Evolutionary conservation across 495 filamentous ascomycete genomes (phyloP), one percentile per base, ranked within the genome.

Genomic region (Neurospora africana): DNA sequence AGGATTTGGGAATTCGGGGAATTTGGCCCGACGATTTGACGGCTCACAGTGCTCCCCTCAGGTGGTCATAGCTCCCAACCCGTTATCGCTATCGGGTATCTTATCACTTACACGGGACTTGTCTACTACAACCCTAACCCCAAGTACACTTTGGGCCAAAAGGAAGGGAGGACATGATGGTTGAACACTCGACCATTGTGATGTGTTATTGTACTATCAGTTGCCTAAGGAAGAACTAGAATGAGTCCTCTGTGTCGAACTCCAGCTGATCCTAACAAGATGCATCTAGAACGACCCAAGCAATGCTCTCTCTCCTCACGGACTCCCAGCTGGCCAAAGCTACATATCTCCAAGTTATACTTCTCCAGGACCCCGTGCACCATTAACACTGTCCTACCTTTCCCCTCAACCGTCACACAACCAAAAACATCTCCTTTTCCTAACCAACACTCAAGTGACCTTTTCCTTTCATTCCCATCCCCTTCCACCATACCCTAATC

Each of bases 181-280:
- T 6, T 58, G 23, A 61, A 61, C 53, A 61, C 27, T 61, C 53
- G 13, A 30, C 5, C 13, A 30, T 30, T 27, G n/a, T n/a, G 5
- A 1, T 30, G 2, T 53, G 10, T 23, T 0, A 6, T 13, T 11
- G n/a, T 21, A 2, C 9, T 13, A 21, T 11, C 1, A 5, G 0
- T 27, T 53, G 10, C 0, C 11, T 0, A 27, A 53, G 11, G 4
- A 11, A 5, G 1, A 1, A 23, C 9, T 27, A 5, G 1, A 33
- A 9, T 4, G 1, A 33, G 0, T 9, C 1, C 0, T 0, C 0
- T 33, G 6, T 15, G 3, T 33, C 23, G 0, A 33, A 61, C 13
- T 33, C 1, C 13, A 61, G 15, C 53, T 19, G 27, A 6, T 61
- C 2, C 53, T 30, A 19, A 33, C 2, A 61, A 33, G 0, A 61